phyloP scores from a whole-genome alignment of 345 rosid species.

The Euphorbia pulcherrima region DNA sequence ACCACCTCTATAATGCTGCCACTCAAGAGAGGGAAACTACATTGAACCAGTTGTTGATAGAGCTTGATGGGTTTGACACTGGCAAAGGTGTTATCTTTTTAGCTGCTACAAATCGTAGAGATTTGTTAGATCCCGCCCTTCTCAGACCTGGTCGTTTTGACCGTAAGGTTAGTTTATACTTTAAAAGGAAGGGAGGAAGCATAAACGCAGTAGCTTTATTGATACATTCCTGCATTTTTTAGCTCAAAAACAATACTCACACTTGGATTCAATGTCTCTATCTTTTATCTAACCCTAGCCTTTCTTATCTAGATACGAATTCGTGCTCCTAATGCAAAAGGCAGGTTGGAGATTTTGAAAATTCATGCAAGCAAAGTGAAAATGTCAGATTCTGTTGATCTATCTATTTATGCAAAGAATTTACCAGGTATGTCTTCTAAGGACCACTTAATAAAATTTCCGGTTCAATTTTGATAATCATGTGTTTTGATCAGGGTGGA shows the following conservation, averaged over 20 bases:
- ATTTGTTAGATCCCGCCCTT: slow-evolving; percentile 90
- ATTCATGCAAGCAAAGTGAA: slow-evolving; percentile 89
- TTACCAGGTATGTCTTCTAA: slow-evolving; percentile 64
- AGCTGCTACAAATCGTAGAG: slow-evolving; percentile 92
- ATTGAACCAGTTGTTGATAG: slow-evolving; percentile 87
- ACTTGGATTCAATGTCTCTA: background rate
- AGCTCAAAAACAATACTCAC: background rate
- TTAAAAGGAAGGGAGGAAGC: slow-evolving; percentile 3
- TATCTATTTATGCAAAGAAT: slow-evolving; percentile 71
- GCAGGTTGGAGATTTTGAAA: slow-evolving; percentile 72
- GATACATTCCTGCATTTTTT: slow-evolving; percentile 1
- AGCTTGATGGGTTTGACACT: slow-evolving; percentile 96
- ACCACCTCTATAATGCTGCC: slow-evolving; percentile 86
- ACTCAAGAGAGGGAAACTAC: slow-evolving; percentile 97
- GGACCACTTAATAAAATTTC: slow-evolving; percentile 11
- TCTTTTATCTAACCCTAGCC: slow-evolving; percentile 11
- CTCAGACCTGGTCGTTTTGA: slow-evolving; percentile 96
- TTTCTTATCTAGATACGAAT: slow-evolving; percentile 56
- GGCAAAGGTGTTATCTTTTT: slow-evolving; percentile 96
- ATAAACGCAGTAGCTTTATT: background rate
- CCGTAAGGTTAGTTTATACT: slow-evolving; percentile 66
- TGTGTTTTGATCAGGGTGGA: slow-evolving; percentile 62
- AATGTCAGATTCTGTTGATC: slow-evolving; percentile 87
- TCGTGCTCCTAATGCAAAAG: slow-evolving; percentile 92
- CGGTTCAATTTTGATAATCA: slow-evolving; percentile 18